A percentile compares a stretch with the other conserved stretches of the same genome.
These are phyloP conservation scores for Solanum hybrid DNA, from an alignment of 305 asterid species.

Conservation along the genomic window DNA sequence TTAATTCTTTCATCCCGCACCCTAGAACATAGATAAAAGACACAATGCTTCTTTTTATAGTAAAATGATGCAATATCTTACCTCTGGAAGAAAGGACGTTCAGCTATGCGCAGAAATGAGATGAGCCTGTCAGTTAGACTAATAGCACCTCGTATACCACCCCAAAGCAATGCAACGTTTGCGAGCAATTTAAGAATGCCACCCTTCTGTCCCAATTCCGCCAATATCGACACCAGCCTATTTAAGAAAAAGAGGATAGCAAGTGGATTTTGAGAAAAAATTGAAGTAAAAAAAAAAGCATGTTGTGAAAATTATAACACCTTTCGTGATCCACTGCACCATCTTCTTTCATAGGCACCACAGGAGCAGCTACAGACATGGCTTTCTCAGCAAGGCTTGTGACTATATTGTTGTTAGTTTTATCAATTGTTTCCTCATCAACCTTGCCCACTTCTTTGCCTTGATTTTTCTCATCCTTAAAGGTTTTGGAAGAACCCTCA, in stretches of 20 bases:
- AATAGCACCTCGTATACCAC: slow-evolving; percentile 97
- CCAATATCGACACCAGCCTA: slow-evolving; percentile 79
- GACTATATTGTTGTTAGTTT: slow-evolving; percentile 41
- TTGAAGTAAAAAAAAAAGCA: background rate
- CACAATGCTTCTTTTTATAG: background rate
- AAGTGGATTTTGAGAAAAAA: slow-evolving; percentile 13
- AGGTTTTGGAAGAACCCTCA: slow-evolving; percentile 25
- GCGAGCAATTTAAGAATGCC: slow-evolving; percentile 71
- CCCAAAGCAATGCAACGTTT: slow-evolving; percentile 88
- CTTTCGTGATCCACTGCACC: slow-evolving; percentile 93
- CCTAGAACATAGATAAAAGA: background rate
- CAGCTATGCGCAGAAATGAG: slow-evolving; percentile 70
- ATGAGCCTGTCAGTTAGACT: slow-evolving; percentile 83
- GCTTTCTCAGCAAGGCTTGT: slow-evolving; percentile 94
- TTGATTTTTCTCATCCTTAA: slow-evolving; percentile 22
- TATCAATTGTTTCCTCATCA: slow-evolving; percentile 29
- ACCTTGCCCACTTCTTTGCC: slow-evolving; percentile 23
- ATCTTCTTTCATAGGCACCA: slow-evolving; percentile 78
- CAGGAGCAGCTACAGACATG: slow-evolving; percentile 92
- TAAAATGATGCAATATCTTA: slow-evolving; percentile 14
- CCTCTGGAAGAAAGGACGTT: slow-evolving; percentile 83
- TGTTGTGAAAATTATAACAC: slow-evolving; percentile 22
- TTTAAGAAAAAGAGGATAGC: slow-evolving; percentile 19
- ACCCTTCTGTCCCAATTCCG: slow-evolving; percentile 90
- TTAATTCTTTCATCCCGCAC: background rate